Conservation (phyloP, 345 rosid species). For the Populus euphratica region DNA sequence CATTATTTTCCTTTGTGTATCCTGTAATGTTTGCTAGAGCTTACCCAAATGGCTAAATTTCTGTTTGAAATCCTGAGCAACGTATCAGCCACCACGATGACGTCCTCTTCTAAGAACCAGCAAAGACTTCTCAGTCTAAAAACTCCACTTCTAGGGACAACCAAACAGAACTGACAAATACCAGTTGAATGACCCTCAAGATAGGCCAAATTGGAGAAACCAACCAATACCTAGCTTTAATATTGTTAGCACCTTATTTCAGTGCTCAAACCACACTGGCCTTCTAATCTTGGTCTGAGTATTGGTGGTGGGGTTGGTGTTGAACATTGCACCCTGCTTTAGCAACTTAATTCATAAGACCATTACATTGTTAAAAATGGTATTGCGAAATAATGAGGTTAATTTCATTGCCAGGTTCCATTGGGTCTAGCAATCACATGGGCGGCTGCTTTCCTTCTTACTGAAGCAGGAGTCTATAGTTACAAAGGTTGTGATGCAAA, state of each 20-base stretch:
- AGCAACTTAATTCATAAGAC: not conserved
- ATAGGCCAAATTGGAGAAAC: not conserved
- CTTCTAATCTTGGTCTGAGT: not conserved
- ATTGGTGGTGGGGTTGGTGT: not conserved
- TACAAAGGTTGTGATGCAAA: constrained; percentile 79
- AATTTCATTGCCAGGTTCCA: constrained; percentile 61
- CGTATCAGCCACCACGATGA: not conserved
- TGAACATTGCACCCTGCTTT: not conserved
- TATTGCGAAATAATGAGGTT: not conserved
- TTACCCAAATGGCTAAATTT: not conserved
- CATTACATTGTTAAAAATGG: not conserved
- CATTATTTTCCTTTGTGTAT: not conserved
- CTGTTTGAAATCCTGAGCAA: not conserved
- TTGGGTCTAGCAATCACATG: constrained; percentile 91
- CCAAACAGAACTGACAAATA: not conserved
- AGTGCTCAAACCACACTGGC: not conserved
- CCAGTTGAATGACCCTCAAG: not conserved
- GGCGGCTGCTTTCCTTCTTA: constrained; percentile 85
- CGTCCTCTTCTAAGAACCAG: not conserved
- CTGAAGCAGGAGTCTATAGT: constrained; percentile 76
- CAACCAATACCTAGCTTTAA: not conserved
- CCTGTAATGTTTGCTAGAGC: not conserved
- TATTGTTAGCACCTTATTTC: not conserved
- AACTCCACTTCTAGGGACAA: not conserved
- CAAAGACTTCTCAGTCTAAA: not conserved